Percentiles rank a stretch among this genome's conserved stretches.
phyloP scores from a whole-genome alignment of 495 filamentous ascomycete species.

The Tuber microsphaerosporum region DNA sequence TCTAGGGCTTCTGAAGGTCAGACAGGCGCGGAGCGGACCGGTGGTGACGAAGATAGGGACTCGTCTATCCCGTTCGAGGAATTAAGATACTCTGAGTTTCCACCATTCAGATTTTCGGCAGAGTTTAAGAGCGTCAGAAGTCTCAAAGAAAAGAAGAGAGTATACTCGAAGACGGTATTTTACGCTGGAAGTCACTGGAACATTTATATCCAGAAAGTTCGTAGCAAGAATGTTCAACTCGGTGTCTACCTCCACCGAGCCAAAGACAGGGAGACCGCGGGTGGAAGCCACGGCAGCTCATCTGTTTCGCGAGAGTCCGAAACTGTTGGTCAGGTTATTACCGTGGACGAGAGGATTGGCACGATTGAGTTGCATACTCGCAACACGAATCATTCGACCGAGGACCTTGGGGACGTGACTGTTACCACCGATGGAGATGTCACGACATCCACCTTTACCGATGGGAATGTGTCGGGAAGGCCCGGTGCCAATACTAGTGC shows the following conservation, averaged over 20 bases:
- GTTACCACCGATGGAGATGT: slow-evolving; percentile 31
- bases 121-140: slow-evolving; percentile 53
- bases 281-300: slow-evolving; percentile 20
- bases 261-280: slow-evolving; percentile 50
- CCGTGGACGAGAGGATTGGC: slow-evolving; percentile 20
- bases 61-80: slow-evolving; percentile 23
- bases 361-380: slow-evolving; percentile 17
- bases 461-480: slow-evolving; percentile 15
- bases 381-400: slow-evolving; percentile 6
- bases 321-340: slow-evolving; percentile 26
- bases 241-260: slow-evolving; percentile 58
- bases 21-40: slow-evolving; percentile 1
- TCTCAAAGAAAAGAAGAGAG: slow-evolving; percentile 56
- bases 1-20: slow-evolving; percentile 12
- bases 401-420: slow-evolving; percentile 33
- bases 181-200: slow-evolving; percentile 58
- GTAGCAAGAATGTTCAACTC: slow-evolving; percentile 51
- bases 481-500: slow-evolving; percentile 34
- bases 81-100: slow-evolving; percentile 51
- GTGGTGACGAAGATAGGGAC: slow-evolving; percentile 12
- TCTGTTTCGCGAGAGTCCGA: slow-evolving; percentile 10
- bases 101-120: slow-evolving; percentile 55
- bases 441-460: slow-evolving; percentile 21
- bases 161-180: slow-evolving; percentile 57
- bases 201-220: slow-evolving; percentile 57